A percentile compares a stretch with the other conserved stretches of the same genome.
Conservation (phyloP, 305 asterid species). For the Fraxinus sp. region DNA sequence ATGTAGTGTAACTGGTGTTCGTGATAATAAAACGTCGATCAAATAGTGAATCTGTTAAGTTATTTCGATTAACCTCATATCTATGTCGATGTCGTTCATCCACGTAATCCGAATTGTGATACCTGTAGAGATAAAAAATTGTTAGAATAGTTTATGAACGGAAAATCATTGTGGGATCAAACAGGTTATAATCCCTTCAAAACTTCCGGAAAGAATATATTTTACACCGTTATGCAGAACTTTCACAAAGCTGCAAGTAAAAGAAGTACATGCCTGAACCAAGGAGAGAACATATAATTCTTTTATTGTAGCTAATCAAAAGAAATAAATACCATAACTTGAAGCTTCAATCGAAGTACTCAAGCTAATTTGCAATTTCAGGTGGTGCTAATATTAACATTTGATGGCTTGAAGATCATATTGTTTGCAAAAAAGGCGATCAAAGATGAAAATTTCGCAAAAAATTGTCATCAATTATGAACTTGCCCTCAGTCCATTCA, state of each 20-base stretch:
- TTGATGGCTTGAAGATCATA: neutral
- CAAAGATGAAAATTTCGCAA: neutral
- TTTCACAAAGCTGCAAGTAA: neutral
- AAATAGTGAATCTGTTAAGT: neutral
- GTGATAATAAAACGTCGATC: conserved; percentile 9
- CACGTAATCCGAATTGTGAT: conserved; percentile 64
- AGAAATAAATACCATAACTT: neutral
- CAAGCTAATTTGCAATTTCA: neutral
- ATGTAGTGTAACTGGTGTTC: neutral
- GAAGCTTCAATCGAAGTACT: neutral
- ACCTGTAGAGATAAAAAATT: conserved; percentile 41
- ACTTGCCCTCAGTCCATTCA: neutral
- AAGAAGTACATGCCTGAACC: neutral
- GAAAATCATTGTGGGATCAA: neutral
- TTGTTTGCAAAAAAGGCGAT: neutral
- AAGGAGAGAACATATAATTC: neutral
- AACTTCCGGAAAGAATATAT: neutral
- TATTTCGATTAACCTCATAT: conserved; percentile 65
- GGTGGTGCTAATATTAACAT: neutral
- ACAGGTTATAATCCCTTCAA: neutral
- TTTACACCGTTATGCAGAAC: neutral
- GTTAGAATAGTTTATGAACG: conserved; percentile 12
- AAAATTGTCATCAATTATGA: neutral
- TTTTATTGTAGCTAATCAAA: neutral
- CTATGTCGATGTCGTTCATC: conserved; percentile 94